Percentiles rank a stretch among this genome's conserved stretches.
Evolutionary conservation across 1,139 yeast genomes (phyloP).

Genomic region (Pichia inconspicua): DNA sequence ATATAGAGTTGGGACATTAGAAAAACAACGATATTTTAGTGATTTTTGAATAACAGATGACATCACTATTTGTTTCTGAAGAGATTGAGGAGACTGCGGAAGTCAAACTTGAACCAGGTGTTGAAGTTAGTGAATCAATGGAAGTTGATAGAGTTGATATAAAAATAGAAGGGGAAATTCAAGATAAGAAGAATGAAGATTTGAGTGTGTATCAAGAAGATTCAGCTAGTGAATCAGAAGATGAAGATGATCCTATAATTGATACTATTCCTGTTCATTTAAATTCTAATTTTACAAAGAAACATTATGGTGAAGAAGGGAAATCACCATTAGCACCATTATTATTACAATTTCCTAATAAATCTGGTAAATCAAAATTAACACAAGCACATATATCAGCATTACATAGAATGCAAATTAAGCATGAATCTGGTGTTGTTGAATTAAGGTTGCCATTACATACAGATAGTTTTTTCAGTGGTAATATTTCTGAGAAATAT

Average conservation of each 20-base stretch:
- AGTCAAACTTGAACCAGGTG: conserved; percentile 5
- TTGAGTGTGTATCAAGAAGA: conserved; percentile 3
- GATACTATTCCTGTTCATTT: conserved; percentile 62
- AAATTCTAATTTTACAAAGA: conserved; percentile 7
- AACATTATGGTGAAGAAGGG: conserved; percentile 2
- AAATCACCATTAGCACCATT: conserved; percentile 20
- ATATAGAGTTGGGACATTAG: no score
- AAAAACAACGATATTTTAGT: no score
- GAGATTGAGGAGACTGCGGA: conserved; percentile 21
- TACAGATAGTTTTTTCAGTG: conserved; percentile 57
- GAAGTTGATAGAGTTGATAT: not conserved
- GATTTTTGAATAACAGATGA: not conserved
- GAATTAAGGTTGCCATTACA: conserved; percentile 70
- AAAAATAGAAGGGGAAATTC: conserved; percentile 33
- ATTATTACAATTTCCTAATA: conserved; percentile 68
- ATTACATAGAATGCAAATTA: conserved; percentile 40
- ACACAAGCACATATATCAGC: conserved; percentile 36
- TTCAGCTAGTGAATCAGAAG: conserved; percentile 28
- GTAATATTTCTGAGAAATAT: conserved; percentile 56
- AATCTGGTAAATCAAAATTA: conserved; percentile 21
- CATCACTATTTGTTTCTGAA: conserved; percentile 27
- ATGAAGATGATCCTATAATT: conserved; percentile 64
- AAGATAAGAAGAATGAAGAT: conserved; percentile 2
- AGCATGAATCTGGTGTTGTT: conserved; percentile 50
- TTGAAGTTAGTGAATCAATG: no score